These are phyloP conservation scores for Alternaria infectoria DNA, from an alignment of 2,329 filamentous ascomycete genomes.

Conservation along the genomic window DNA sequence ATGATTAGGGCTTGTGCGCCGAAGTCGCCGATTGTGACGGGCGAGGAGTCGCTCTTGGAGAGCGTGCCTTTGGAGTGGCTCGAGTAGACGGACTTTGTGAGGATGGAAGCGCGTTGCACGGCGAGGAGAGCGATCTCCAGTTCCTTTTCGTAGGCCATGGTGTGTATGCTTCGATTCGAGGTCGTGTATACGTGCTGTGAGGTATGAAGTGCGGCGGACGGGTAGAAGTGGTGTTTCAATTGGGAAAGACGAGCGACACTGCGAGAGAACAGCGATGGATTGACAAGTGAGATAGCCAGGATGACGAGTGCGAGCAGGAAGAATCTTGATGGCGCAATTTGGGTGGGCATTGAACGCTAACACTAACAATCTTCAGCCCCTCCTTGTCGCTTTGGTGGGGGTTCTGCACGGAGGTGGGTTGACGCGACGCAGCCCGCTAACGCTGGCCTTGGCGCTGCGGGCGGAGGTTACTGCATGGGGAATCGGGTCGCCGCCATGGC, in stretches of 20 bases:
- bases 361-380: slow-evolving; percentile 23
- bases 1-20: slow-evolving; percentile 98
- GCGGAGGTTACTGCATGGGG: slow-evolving; percentile 29
- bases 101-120: slow-evolving; percentile 79
- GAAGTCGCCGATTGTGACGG: slow-evolving; percentile 97
- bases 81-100: slow-evolving; percentile 80
- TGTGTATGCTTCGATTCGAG: slow-evolving; percentile 27
- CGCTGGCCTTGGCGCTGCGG: slow-evolving; percentile 16
- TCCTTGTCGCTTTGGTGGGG: slow-evolving; percentile 25
- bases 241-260: slow-evolving; percentile 37
- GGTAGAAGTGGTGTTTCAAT: slow-evolving; percentile 39
- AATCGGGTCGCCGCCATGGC: slow-evolving; percentile 20
- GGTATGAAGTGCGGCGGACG: slow-evolving; percentile 27
- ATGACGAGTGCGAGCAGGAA: slow-evolving; percentile 40
- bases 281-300: slow-evolving; percentile 41
- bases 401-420: slow-evolving; percentile 13
- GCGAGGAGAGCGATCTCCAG: slow-evolving; percentile 84
- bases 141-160: slow-evolving; percentile 72
- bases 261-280: slow-evolving; percentile 36
- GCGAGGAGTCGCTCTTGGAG: slow-evolving; percentile 92
- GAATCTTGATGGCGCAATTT: slow-evolving; percentile 35
- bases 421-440: slow-evolving; percentile 8
- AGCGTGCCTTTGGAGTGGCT: slow-evolving; percentile 94
- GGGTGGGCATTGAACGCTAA: slow-evolving; percentile 29
- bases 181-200: slow-evolving; percentile 13